These are phyloP conservation scores for Funneliformis mosseae DNA, from an alignment of 192 early-diverging fungal species.

Conservation along the genomic window DNA sequence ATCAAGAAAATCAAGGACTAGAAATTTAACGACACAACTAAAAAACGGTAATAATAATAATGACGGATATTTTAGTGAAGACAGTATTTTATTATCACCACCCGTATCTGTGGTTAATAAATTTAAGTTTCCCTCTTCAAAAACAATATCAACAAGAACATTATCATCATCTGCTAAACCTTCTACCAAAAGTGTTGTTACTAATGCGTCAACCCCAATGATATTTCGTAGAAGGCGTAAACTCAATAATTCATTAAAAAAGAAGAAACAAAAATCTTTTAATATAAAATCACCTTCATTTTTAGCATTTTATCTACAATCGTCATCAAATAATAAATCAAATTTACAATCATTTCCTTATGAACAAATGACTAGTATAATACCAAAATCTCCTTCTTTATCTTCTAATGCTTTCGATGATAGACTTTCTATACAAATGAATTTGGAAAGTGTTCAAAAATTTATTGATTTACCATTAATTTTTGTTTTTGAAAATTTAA, in stretches of 20 bases:
- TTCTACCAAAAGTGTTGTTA: background rate
- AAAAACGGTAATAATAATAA: background rate
- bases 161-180: background rate
- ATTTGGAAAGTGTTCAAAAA: background rate
- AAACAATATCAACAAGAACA: background rate
- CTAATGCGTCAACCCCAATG: background rate
- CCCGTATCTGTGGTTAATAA: background rate
- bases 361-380: background rate
- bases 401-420: background rate
- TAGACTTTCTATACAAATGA: conserved; percentile 12
- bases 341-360: background rate
- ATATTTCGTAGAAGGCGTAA: background rate
- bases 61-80: conserved; percentile 1
- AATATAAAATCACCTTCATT: conserved; percentile 1
- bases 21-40: background rate
- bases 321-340: background rate
- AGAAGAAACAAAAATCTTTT: background rate
- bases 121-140: background rate
- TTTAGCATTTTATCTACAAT: background rate
- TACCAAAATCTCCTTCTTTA: background rate
- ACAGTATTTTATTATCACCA: background rate
- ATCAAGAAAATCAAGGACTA: background rate
- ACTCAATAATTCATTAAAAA: background rate
- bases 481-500: conserved; percentile 14
- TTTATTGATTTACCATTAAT: background rate